phyloP scores from a whole-genome alignment of 129 eudicot genomes.

The Lactuca sativa region DNA sequence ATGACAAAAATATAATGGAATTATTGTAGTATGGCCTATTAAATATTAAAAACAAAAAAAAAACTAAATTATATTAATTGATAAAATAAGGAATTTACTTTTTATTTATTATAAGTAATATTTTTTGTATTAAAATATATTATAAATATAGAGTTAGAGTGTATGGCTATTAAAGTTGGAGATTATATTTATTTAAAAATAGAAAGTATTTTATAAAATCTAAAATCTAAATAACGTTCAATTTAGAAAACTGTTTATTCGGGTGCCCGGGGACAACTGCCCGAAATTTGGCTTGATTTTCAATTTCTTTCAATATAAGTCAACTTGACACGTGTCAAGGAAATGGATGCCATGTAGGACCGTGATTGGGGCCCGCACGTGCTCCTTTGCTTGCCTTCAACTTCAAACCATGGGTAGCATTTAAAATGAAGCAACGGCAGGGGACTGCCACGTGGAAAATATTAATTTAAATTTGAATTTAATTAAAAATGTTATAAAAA shows the following conservation, averaged over 20 bases:
- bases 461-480: not conserved
- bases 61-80: too few species aligned
- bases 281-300: slow-evolving; percentile 6
- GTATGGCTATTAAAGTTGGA: not conserved
- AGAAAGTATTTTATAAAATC: not conserved
- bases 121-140: too few species aligned
- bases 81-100: too few species aligned
- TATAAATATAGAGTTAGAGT: too few species aligned
- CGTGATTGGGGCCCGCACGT: not conserved
- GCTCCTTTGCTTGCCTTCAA: slow-evolving; percentile 57
- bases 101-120: too few species aligned
- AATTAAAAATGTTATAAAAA: not conserved
- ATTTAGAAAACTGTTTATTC: not conserved
- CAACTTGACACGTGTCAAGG: slow-evolving; percentile 23
- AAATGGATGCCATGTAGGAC: slow-evolving; percentile 44
- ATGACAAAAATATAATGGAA: too few species aligned
- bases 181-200: not conserved
- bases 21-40: too few species aligned
- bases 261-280: slow-evolving; percentile 17
- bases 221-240: not conserved
- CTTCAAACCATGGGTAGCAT: slow-evolving; percentile 29
- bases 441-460: slow-evolving; percentile 32
- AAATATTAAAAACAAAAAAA: too few species aligned
- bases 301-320: slow-evolving; percentile 23
- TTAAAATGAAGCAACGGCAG: slow-evolving; percentile 20